Percentiles rank a stretch among this genome's conserved stretches.
These are phyloP conservation scores for Clavariopsis aquatica DNA, from an alignment of 495 filamentous ascomycete species.

Conservation along the genomic window DNA sequence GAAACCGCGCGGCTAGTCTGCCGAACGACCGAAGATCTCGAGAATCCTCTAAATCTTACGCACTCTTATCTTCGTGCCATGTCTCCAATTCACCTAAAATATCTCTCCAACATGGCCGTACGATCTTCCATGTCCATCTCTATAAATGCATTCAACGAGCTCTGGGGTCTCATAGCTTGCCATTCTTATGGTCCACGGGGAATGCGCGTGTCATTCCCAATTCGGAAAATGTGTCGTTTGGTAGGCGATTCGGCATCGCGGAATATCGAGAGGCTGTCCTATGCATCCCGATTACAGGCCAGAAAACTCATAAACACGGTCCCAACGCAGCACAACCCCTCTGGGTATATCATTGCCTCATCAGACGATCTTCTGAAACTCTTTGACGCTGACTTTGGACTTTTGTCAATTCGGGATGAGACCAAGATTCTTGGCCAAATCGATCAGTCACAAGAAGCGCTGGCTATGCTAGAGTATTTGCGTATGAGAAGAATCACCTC, in stretches of 20 bases:
- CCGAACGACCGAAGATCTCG: slow-evolving; percentile 71
- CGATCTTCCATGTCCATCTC: slow-evolving; percentile 94
- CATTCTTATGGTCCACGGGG: slow-evolving; percentile 76
- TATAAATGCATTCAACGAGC: slow-evolving; percentile 77
- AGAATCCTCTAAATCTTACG: slow-evolving; percentile 79
- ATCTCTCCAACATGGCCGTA: slow-evolving; percentile 86
- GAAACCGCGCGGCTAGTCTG: slow-evolving; percentile 82
- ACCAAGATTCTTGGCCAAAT: slow-evolving; percentile 82
- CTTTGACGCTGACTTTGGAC: slow-evolving; percentile 86
- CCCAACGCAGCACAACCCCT: slow-evolving; percentile 79
- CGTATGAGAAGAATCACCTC: slow-evolving; percentile 74
- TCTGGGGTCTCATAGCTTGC: slow-evolving; percentile 90
- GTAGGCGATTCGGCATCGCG: slow-evolving; percentile 84
- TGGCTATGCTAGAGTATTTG: slow-evolving; percentile 85
- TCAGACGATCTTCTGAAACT: slow-evolving; percentile 84
- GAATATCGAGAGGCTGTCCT: slow-evolving; percentile 88
- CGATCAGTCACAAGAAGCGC: slow-evolving; percentile 75
- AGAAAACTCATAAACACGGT: slow-evolving; percentile 78
- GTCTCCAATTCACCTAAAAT: slow-evolving; percentile 87
- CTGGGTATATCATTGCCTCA: slow-evolving; percentile 89
- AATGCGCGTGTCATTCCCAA: slow-evolving; percentile 89
- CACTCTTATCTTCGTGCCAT: slow-evolving; percentile 86
- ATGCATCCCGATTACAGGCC: slow-evolving; percentile 78
- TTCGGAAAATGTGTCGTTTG: slow-evolving; percentile 91
- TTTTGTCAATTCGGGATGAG: slow-evolving; percentile 82